phyloP scores from a whole-genome alignment of 169 alveolate species.

The Neospora caninum region DNA sequence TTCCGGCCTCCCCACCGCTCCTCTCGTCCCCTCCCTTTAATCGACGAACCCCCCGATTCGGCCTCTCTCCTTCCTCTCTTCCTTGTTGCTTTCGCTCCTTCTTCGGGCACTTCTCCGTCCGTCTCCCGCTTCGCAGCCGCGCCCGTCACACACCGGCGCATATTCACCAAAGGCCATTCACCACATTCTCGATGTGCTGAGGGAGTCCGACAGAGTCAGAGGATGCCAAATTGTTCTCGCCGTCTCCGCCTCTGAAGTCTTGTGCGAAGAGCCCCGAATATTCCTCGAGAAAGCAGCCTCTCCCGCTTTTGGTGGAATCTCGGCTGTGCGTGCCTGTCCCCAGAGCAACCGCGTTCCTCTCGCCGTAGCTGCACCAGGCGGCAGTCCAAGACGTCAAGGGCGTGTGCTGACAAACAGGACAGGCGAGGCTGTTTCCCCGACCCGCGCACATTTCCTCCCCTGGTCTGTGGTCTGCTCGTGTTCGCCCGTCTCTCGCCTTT shows the following conservation, averaged over 20 bases:
- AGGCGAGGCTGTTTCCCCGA: background rate
- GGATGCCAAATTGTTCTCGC: background rate
- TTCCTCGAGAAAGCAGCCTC: background rate
- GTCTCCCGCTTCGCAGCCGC: too few species aligned
- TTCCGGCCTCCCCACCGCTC: too few species aligned
- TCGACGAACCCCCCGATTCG: too few species aligned
- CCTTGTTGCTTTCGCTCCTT: too few species aligned
- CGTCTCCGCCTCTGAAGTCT: background rate
- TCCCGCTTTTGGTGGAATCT: background rate
- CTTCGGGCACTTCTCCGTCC: too few species aligned
- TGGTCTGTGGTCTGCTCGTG: background rate
- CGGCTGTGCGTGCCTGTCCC: background rate
- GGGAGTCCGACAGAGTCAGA: background rate
- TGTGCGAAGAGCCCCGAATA: background rate
- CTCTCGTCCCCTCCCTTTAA: too few species aligned
- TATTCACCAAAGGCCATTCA: too few species aligned
- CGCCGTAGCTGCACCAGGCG: background rate
- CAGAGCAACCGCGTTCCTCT: background rate
- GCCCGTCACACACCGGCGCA: too few species aligned
- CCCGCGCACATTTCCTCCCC: background rate
- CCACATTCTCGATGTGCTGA: background rate
- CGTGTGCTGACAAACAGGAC: constrained; percentile 16
- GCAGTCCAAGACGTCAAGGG: constrained; percentile 13
- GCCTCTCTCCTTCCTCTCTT: too few species aligned
- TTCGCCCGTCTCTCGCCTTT: background rate